Conservation (phyloP, 2,329 filamentous ascomycete species). For the Fusarium setosum region DNA sequence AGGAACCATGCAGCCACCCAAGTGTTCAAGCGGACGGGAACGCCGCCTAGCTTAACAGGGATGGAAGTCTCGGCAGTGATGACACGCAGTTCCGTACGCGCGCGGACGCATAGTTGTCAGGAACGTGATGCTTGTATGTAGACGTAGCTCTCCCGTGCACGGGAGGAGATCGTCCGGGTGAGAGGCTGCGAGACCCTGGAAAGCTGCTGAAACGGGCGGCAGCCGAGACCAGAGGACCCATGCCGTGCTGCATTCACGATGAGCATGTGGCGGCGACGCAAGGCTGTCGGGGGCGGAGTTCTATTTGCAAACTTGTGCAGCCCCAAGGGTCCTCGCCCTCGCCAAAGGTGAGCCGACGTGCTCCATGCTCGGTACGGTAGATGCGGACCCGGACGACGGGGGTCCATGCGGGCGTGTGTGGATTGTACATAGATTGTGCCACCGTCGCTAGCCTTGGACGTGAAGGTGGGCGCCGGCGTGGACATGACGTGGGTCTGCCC, state of each 20-base stretch:
- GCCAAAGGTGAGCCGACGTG: neutral
- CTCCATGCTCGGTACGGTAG: neutral
- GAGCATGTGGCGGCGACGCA: conserved; percentile 12
- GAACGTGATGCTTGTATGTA: conserved; percentile 12
- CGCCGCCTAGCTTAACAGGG: conserved; percentile 22
- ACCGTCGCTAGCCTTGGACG: conserved; percentile 5
- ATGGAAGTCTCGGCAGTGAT: conserved; percentile 32
- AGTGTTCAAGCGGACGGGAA: conserved; percentile 31
- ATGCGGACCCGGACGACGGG: conserved; percentile 9
- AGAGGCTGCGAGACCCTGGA: conserved; percentile 10
- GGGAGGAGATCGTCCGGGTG: conserved; percentile 31
- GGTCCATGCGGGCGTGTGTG: neutral
- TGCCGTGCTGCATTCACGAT: conserved; percentile 27
- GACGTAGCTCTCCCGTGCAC: conserved; percentile 23
- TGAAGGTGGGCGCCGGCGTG: neutral
- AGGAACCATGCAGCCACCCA: conserved; percentile 21
- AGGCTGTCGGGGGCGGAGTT: conserved; percentile 9
- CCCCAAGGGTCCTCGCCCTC: conserved; percentile 14
- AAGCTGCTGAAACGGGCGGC: conserved; percentile 25
- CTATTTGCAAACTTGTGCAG: conserved; percentile 17
- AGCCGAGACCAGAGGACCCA: conserved; percentile 23
- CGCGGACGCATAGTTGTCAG: conserved; percentile 17
- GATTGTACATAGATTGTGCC: conserved; percentile 1
- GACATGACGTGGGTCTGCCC: conserved; percentile 32
- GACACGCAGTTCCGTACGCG: conserved; percentile 39